Conservation (phyloP, 768 basidiomycete genomes). For the Hygrophoropsis aurantiaca region DNA sequence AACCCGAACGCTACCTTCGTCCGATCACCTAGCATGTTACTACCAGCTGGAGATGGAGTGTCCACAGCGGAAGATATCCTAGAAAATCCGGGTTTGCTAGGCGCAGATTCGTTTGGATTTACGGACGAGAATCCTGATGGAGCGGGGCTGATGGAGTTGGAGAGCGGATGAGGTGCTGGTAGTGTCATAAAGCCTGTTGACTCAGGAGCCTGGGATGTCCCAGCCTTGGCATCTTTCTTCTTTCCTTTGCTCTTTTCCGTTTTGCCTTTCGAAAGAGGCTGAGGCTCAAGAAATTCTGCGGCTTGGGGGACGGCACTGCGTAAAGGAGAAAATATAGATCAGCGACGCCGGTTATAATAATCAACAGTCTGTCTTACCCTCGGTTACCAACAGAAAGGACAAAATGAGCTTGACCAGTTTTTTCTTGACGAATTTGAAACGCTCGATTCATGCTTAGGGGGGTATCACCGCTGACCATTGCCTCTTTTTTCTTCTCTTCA, state of each 20-base stretch:
- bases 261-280: conserved; percentile 80
- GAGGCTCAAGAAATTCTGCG: conserved; percentile 76
- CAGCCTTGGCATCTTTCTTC: conserved; percentile 64
- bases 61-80: conserved; percentile 61
- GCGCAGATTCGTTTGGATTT: conserved; percentile 46
- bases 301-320: conserved; percentile 84
- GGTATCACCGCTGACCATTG: conserved; percentile 95
- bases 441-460: conserved; percentile 93
- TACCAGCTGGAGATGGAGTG: conserved; percentile 50
- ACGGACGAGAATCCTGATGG: conserved; percentile 37
- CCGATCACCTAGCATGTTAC: conserved; percentile 63
- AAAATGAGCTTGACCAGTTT: conserved; percentile 95
- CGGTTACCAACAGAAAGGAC: conserved; percentile 91
- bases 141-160: conserved; percentile 43
- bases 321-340: conserved; percentile 1
- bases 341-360: not conserved
- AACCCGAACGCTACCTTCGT: conserved; percentile 78
- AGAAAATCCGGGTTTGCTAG: conserved; percentile 69
- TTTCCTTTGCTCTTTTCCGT: conserved; percentile 82
- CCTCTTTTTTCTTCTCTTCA: conserved; percentile 93
- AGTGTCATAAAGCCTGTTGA: conserved; percentile 70
- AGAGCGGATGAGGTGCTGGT: conserved; percentile 50
- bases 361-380: conserved; percentile 71
- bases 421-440: conserved; percentile 91
- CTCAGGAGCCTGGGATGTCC: conserved; percentile 44